Evolutionary conservation across 768 basidiomycete species (phyloP), one percentile per base, ranked within the genome.

Genomic region (Boletus huronensis): DNA sequence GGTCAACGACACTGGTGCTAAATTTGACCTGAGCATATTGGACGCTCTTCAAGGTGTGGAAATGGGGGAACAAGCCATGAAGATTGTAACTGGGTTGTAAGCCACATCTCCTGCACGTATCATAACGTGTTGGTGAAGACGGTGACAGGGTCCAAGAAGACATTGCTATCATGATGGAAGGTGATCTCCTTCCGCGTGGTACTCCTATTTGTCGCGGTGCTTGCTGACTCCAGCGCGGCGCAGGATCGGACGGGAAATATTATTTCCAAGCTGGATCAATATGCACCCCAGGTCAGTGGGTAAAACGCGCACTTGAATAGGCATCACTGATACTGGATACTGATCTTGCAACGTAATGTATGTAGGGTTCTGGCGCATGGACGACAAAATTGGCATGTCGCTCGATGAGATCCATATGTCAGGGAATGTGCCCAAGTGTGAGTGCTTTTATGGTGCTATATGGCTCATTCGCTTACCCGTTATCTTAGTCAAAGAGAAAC

Each of bases 201-300:
- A 19, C 28, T 49, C 50, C 34, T 51, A 55, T 55, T 55, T 58
- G 58, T 61, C 42, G 41, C 52, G 47, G 46, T 61, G 53, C 38
- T 58, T 51, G 50, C 54, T 65, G 57, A 61, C 54, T 46, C 38
- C 39, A 40, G 48, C 60, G 59, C 57, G 62, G 63, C 43, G 55
- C 64, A 84, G 85, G 85, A 48, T 66, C 74, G 21, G 85, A 91
- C 52, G 87, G 88, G 39, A 75, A 75, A 55, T 87, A 88, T 58
- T 85, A 88, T 65, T 82, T 91, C 60, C 88, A 88, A 64, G 85
- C 82, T 39, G 89, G 88, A 8, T 83, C 82, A 0, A 82, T 90
- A 58, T 79, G 79, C 54, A 75, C 85, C 17, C 73, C 85, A 58
- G 88, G 85, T 82, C 45, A 57, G 77, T 65, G 56, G 42, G 35